These are phyloP conservation scores for Fennellomyces sp. DNA, from an alignment of 371 early-diverging fungal species.

Conservation along the genomic window DNA sequence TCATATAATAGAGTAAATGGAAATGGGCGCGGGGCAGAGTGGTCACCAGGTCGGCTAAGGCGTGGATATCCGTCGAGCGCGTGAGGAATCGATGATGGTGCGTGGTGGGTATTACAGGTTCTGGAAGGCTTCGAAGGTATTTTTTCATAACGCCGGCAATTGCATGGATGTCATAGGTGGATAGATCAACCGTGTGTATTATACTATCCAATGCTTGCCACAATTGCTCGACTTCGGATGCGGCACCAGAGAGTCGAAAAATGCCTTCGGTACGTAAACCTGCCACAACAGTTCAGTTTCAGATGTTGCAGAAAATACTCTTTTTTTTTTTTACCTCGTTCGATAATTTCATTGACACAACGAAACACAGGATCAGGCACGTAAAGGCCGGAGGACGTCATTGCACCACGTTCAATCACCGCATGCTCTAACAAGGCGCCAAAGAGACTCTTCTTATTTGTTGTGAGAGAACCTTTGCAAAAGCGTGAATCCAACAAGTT, in stretches of 20 bases:
- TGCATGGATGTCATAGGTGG: conserved; percentile 42
- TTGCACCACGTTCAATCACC: conserved; percentile 30
- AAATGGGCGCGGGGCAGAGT: conserved; percentile 37
- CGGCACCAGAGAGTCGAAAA: conserved; percentile 51
- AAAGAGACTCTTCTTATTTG: conserved; percentile 25
- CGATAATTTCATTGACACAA: conserved; percentile 44
- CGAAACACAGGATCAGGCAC: conserved; percentile 43
- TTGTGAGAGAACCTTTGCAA: too few species aligned
- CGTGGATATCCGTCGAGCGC: conserved; percentile 7
- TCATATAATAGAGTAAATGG: conserved; percentile 34
- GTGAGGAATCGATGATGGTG: conserved; percentile 34
- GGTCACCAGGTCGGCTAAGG: conserved; percentile 12
- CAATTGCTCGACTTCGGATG: conserved; percentile 43
- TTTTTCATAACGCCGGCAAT: conserved; percentile 46
- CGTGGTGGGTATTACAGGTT: conserved; percentile 37
- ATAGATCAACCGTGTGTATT: conserved; percentile 42
- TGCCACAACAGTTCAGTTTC: conserved; percentile 11
- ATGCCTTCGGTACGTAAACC: conserved; percentile 44
- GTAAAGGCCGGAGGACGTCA: conserved; percentile 23
- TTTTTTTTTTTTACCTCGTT: conserved; percentile 26
- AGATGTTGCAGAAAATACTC: neutral
- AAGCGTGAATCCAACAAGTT: too few species aligned
- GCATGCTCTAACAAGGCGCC: conserved; percentile 44
- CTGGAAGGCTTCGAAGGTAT: conserved; percentile 41
- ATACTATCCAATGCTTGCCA: conserved; percentile 35